A percentile compares a stretch with the other conserved stretches of the same genome.
phyloP scores from a whole-genome alignment of 83 land plant genomes.

The Diphasiastrum complanatum region DNA sequence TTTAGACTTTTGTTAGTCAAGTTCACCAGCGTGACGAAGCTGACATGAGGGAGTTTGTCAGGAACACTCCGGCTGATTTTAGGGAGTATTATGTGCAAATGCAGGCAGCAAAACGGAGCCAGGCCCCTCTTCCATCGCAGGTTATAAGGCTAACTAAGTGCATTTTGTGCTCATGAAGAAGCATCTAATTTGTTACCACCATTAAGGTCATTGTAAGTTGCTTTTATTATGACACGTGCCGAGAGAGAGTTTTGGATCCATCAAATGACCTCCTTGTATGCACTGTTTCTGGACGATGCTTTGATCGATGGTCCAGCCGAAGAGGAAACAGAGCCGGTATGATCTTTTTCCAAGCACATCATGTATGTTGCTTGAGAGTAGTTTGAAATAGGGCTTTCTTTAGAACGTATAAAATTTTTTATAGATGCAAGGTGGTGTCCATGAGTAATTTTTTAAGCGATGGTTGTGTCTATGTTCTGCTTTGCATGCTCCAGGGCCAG shows the following conservation, averaged over 20 bases:
- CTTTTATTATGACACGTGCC: conserved; percentile 82
- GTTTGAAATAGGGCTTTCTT: too few species aligned
- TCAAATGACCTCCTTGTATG: conserved; percentile 68
- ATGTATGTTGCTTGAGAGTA: not conserved
- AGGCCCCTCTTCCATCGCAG: conserved; percentile 83
- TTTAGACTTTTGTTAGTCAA: not conserved
- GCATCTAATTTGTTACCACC: not conserved
- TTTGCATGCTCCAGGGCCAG: conserved; percentile 37
- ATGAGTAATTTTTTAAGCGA: not conserved
- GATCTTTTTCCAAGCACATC: conserved; percentile 3
- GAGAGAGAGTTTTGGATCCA: conserved; percentile 68
- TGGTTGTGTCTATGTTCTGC: not conserved
- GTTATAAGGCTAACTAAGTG: conserved; percentile 29
- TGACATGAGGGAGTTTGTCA: conserved; percentile 70
- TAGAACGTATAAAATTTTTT: too few species aligned
- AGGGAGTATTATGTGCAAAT: conserved; percentile 93
- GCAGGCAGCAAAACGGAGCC: conserved; percentile 96
- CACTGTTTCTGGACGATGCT: conserved; percentile 84
- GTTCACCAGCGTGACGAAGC: conserved; percentile 69
- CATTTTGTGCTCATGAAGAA: not conserved
- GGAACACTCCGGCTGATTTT: conserved; percentile 71
- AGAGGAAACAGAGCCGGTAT: conserved; percentile 55
- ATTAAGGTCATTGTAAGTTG: not conserved
- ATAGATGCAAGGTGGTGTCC: conserved; percentile 1
- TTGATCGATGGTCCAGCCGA: conserved; percentile 64